These are phyloP conservation scores for Penicillium glabrum DNA, from an alignment of 2,329 filamentous ascomycete genomes.

Conservation along the genomic window DNA sequence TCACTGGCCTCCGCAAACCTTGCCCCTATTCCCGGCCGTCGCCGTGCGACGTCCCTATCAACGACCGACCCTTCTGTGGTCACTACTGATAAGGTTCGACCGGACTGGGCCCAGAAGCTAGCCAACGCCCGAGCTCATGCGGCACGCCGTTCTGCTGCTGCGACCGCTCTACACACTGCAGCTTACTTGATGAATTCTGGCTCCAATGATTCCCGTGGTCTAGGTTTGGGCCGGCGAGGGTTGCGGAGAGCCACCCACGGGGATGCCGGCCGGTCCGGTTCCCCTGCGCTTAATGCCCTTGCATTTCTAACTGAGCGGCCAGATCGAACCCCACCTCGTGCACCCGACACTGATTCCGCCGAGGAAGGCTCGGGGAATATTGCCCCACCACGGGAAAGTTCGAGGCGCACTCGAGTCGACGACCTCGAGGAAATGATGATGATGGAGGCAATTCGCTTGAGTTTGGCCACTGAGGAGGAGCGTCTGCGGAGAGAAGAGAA, in stretches of 20 bases:
- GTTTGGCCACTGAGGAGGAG: slow-evolving; percentile 89
- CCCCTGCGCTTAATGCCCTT: slow-evolving; percentile 46
- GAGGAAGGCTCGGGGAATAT: slow-evolving; percentile 36
- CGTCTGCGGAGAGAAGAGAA: slow-evolving; percentile 83
- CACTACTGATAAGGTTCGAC: slow-evolving; percentile 86
- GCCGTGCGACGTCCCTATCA: slow-evolving; percentile 70
- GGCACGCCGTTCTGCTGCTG: slow-evolving; percentile 82
- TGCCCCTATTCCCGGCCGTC: slow-evolving; percentile 43
- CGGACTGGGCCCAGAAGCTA: slow-evolving; percentile 92
- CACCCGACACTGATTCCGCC: slow-evolving; percentile 37
- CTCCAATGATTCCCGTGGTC: slow-evolving; percentile 49
- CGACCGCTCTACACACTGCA: slow-evolving; percentile 90
- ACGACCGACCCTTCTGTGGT: slow-evolving; percentile 83
- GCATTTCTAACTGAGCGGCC: slow-evolving; percentile 48
- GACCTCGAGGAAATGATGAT: slow-evolving; percentile 98
- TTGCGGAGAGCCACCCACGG: slow-evolving; percentile 42
- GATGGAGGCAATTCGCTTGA: slow-evolving; percentile 90
- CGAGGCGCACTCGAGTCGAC: slow-evolving; percentile 67
- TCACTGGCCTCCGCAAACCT: slow-evolving; percentile 65
- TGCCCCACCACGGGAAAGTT: slow-evolving; percentile 50
- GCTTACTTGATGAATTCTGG: slow-evolving; percentile 78
- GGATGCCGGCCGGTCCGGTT: slow-evolving; percentile 33
- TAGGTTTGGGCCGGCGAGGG: slow-evolving; percentile 58
- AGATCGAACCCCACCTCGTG: slow-evolving; percentile 16
- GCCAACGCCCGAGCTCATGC: slow-evolving; percentile 81